Evolutionary conservation across 1,284 basidiomycete species (phyloP), one percentile per base, ranked within the genome.

Genomic region (Entoloma clypeatum): DNA sequence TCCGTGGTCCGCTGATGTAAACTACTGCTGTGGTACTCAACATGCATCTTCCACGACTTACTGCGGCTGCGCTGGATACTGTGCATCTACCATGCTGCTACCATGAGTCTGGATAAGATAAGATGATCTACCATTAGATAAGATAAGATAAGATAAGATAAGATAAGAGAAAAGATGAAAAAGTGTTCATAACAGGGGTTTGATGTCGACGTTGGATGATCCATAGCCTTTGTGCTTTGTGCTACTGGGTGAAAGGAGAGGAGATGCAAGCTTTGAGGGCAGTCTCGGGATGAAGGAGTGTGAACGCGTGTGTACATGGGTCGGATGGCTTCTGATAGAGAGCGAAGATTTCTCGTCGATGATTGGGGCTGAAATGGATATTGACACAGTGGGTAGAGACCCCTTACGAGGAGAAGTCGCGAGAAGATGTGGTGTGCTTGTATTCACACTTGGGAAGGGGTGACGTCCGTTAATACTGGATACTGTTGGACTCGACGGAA

Each of bases 221-320:
- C 61, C 70, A 3, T 71, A 77, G 1, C 69, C 71, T 53, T 81
- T 81, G 27, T 77, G 64, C 49, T 72, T 74, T 2, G 72, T 69
- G 24, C 57, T 64, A 7, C 43, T 45, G 57, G 71, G 50, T 14
- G 69, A 65, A 6, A 72, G 50, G 44, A 71, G 68, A 21, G 74
- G 74, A 7, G 71, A 63, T 4, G 80, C 70, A 1, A 83, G 64
- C 47, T 84, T 85, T 0, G 82, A 82, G 1, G 82, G 71, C n/a
- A 83, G 59, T 43, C 79, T 81, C 0, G 81, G 82, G 0, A 81
- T 79, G 49, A 85, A 84, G 2, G 81, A 74, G 49, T 82, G 79
- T 21, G 79, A 81, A 24, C 79, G 74, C 17, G 68, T 70, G 53
- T 80, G 79, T 5, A 74, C 68, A 48, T 64, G 64, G 2, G 53